These are phyloP conservation scores for Neoboletus magnificus DNA, from an alignment of 768 basidiomycete species.

Conservation along the genomic window DNA sequence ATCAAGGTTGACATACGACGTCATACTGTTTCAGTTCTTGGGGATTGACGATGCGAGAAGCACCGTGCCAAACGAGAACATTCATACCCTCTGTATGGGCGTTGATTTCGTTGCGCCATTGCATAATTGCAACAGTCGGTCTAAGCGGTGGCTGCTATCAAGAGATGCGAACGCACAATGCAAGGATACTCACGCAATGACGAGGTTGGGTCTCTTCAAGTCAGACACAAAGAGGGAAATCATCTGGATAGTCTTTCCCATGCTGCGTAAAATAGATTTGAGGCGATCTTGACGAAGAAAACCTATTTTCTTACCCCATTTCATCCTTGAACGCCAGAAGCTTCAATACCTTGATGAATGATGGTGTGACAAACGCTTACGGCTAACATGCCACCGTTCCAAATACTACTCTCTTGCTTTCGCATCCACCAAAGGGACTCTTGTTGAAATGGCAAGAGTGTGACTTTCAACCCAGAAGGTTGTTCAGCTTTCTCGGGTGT, in stretches of 20 bases:
- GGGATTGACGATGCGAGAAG: conserved; percentile 61
- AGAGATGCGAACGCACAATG: background rate
- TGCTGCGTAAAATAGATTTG: conserved; percentile 40
- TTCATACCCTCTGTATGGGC: conserved; percentile 81
- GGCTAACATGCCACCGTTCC: conserved; percentile 91
- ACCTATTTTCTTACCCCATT: conserved; percentile 66
- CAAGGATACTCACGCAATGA: conserved; percentile 71
- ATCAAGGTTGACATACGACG: conserved; percentile 52
- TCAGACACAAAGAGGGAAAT: conserved; percentile 86
- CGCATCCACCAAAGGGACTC: conserved; percentile 97
- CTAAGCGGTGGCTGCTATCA: conserved; percentile 24
- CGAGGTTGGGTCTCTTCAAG: conserved; percentile 75
- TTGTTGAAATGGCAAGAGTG: conserved; percentile 89
- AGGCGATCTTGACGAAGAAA: background rate
- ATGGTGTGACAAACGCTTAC: conserved; percentile 41
- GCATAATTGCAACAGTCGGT: conserved; percentile 53
- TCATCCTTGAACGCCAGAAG: conserved; percentile 54
- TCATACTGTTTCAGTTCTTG: conserved; percentile 79
- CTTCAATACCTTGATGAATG: conserved; percentile 5
- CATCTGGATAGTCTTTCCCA: conserved; percentile 97
- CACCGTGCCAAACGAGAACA: conserved; percentile 92
- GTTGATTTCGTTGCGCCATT: conserved; percentile 94
- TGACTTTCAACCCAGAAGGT: conserved; percentile 78
- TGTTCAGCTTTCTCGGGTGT: conserved; percentile 72
- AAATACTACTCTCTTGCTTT: conserved; percentile 82